phyloP scores from a whole-genome alignment of 352 stramenopile species.

The Phytophthora sansomeana region DNA sequence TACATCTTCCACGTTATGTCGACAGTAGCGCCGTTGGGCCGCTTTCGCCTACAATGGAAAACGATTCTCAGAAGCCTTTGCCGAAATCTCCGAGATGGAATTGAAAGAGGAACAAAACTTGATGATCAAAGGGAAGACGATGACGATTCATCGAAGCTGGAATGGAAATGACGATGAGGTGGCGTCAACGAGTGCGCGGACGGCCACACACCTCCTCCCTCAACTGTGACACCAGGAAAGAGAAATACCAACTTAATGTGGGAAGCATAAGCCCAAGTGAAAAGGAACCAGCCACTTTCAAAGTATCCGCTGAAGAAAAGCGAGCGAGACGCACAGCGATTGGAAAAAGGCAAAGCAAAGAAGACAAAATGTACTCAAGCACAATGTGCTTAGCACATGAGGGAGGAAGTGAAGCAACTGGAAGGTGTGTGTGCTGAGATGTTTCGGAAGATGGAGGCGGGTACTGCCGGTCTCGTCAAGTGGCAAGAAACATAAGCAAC shows the following conservation, averaged over 20 bases:
- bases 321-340: slow-evolving; percentile 56
- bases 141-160: slow-evolving; percentile 9
- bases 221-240: slow-evolving; percentile 19
- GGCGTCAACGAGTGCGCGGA: neutral
- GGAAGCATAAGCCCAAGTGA: slow-evolving; percentile 18
- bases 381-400: too few relatives aligned
- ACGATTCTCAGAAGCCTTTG: slow-evolving; percentile 13
- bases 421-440: slow-evolving; percentile 50
- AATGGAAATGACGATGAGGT: neutral
- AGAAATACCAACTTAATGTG: neutral
- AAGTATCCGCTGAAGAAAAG: slow-evolving; percentile 23
- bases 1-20: neutral
- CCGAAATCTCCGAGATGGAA: slow-evolving; percentile 13
- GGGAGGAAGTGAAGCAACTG: slow-evolving; percentile 57
- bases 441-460: slow-evolving; percentile 21
- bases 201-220: slow-evolving; percentile 6
- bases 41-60: slow-evolving; percentile 18
- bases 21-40: neutral
- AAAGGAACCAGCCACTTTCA: slow-evolving; percentile 3
- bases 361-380: slow-evolving; percentile 25
- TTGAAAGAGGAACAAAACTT: neutral
- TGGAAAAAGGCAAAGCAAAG: slow-evolving; percentile 49
- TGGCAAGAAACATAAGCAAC: neutral
- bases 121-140: slow-evolving; percentile 20
- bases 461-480: slow-evolving; percentile 9